phyloP scores from a whole-genome alignment of 345 rosid species.

The Populus deltoides region DNA sequence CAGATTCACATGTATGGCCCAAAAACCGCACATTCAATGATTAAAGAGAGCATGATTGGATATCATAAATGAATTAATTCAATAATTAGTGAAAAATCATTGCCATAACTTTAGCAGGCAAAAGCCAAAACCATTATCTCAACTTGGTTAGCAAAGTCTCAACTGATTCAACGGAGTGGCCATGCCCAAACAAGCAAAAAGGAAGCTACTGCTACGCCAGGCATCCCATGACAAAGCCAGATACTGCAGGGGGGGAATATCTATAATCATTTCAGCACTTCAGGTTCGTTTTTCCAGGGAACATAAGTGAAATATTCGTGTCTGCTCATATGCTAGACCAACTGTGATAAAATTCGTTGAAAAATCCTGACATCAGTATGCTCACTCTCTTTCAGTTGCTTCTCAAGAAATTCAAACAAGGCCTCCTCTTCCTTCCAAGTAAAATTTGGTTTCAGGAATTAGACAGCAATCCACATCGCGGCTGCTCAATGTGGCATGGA shows the following conservation, averaged over 20 bases:
- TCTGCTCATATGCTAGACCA: too few species aligned
- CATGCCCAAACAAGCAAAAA: neutral
- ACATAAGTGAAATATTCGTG: neutral
- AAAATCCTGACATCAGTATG: slow-evolving; percentile 49
- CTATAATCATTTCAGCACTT: neutral
- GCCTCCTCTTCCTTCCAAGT: slow-evolving; percentile 72
- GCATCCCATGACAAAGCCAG: neutral
- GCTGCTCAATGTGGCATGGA: slow-evolving; percentile 84
- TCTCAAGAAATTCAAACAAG: slow-evolving; percentile 63
- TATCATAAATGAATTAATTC: neutral
- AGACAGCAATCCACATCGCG: slow-evolving; percentile 90
- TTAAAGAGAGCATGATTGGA: neutral
- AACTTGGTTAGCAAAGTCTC: neutral
- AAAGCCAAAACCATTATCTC: neutral
- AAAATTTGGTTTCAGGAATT: slow-evolving; percentile 73
- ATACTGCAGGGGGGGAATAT: too few species aligned
- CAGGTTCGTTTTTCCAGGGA: neutral
- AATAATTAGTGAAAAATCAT: neutral
- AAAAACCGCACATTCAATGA: neutral
- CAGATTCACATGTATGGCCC: neutral
- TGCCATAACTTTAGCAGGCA: neutral
- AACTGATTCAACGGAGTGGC: neutral
- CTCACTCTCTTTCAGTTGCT: slow-evolving; percentile 49
- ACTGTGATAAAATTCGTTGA: too few species aligned
- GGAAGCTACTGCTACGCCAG: neutral